Base-by-base conservation (phyloP, 2,329 filamentous ascomycete genomes). In the Talaromyces sp. region DNA sequence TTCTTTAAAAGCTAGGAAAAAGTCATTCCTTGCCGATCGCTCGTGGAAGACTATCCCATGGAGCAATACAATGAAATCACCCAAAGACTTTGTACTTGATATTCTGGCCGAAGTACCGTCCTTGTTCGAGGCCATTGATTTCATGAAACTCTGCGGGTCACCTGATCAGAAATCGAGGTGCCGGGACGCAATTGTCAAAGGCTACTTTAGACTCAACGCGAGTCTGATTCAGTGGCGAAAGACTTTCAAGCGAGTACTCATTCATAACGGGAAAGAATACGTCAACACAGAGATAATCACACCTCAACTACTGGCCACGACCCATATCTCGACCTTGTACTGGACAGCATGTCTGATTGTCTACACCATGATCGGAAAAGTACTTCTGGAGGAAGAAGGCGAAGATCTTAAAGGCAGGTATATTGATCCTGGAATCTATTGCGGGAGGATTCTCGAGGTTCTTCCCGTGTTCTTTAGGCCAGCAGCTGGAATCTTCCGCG, bases 401-500 rank as follows among this genome's bases (percentile, higher is more conserved):
- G 39, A 18, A n/a, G 39, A 39, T 21, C 12, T 28, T 18, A 6
- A 33, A 2, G 31, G 31, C 25, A 60, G 8, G 25, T 40, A 42
- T 28, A 16, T 54, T 37, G 46, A 54, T 14, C 21, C 46, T 33
- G 21, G 18, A 33, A 37, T 44, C 3, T 54, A 54, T 12, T 60
- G 58, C n/a, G 35, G 33, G 25, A 40, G 54, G 7, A 54, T 54
- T 23, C 40, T 60, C 46, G n/a, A 31, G 37, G 12, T 60, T 6
- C 39, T 40, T 40, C 39, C 39, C n/a, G 39, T 40, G 7, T 18
- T 61, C 23, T 31, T 61, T 21, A 21, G 28, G 5, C 37, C 14
- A 18, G 35, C 46, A 28, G 31, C 37, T 31, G 58, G 58, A 9
- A 55, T 61, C 2, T 55, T 54, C 11, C 58, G 58, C 42, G 46